Conservation (phyloP, 306 rosid species). For the Pyrus bretschneideri region DNA sequence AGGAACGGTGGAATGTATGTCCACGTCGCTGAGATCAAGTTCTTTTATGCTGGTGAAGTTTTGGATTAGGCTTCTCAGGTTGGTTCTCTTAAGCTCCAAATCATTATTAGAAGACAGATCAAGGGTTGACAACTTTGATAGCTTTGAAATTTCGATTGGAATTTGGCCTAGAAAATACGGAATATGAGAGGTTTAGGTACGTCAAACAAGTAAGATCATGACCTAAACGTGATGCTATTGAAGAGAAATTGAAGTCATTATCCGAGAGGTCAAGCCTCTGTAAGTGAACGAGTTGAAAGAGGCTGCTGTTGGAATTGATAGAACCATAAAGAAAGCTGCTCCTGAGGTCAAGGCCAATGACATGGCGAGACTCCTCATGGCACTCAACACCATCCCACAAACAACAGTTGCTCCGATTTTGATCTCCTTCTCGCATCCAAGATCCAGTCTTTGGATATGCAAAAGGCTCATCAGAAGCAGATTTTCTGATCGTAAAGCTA, state of each 20-base stretch:
- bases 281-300: conserved; percentile 8
- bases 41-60: too few relatives aligned
- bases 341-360: conserved; percentile 9
- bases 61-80: too few relatives aligned
- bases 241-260: conserved; percentile 20
- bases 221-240: conserved; percentile 6
- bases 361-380: conserved; percentile 1
- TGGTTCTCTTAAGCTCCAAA: too few relatives aligned
- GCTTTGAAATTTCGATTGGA: neutral
- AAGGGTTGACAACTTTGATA: conserved; percentile 2
- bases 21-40: too few relatives aligned
- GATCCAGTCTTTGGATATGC: conserved; percentile 5
- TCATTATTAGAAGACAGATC: neutral
- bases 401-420: neutral
- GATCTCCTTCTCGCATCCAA: neutral
- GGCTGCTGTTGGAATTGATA: conserved; percentile 8
- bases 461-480: neutral
- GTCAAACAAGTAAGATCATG: neutral
- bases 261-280: conserved; percentile 11
- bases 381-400: conserved; percentile 11
- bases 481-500: neutral
- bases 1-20: too few relatives aligned
- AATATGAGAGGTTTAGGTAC: neutral
- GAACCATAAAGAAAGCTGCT: conserved; percentile 13
- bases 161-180: neutral